Base-by-base conservation (phyloP, 768 basidiomycete species). In the Mycena indigotica region DNA sequence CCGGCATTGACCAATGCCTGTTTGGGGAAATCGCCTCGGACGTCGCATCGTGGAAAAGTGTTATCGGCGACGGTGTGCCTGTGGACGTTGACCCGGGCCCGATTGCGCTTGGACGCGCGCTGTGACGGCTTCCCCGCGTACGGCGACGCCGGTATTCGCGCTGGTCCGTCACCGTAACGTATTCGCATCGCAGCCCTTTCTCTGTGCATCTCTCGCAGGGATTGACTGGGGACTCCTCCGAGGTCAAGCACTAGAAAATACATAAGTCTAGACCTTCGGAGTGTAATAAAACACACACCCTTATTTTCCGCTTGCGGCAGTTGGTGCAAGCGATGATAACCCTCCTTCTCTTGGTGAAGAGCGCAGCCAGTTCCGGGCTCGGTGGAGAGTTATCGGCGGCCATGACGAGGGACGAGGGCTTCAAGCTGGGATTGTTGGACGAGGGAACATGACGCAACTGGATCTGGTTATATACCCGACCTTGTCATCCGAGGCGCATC, bases 261-360 rank as follows among this genome's bases (percentile, higher is more conserved):
- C 32, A 17, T 17, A 35, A 35, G 32, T 35, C 17, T 17, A 35
- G 32, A 35, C 8, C 8, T 35, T 35, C 24, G 46, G 21, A 48
- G 25, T 5, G 19, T 6, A 48, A 28, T n/a, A 4, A 26, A 6
- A 6, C 13, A 48, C 46, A n/a, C 46, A 48, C 46, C 46, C 46
- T 48, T 23, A 48, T n/a, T 28, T 48, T 48, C 24, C 46, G 46
- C 21, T 48, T 48, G 24, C 46, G 21, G 23, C 46, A 48, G n/a
- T 48, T 23, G 6, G 46, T 48, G 25, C 46, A 48, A 8, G 46
- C 46, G 46, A 48, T 48, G 10, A 48, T 48, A 24, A 48, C 46
- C 46, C 46, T 24, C 4, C 46, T 23, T 6, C 15, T 23, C 46
- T 8, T 48, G 12, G 12, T 25, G 46, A 48, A 48, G 13, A 48